Evolutionary conservation across 2,329 filamentous ascomycete species (phyloP).

Genomic region (Aspergillus flavus): DNA sequence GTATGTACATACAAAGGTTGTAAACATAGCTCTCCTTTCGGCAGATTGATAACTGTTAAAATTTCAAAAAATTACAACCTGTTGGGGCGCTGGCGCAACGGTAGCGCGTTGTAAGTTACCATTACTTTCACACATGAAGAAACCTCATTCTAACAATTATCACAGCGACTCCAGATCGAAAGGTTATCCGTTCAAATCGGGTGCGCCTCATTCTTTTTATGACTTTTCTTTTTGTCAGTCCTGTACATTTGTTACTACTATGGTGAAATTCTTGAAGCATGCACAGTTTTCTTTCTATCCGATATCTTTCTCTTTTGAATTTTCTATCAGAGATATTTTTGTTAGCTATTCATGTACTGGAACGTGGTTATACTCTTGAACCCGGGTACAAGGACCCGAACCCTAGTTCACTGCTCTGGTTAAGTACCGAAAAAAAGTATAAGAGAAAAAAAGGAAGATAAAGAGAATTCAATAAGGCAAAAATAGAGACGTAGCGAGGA

Average conservation of each 20-base stretch:
- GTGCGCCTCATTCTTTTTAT: neutral
- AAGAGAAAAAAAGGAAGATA: too few species aligned
- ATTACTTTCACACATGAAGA: too few species aligned
- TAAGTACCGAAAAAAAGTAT: too few species aligned
- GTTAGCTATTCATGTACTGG: too few species aligned
- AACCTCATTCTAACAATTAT: too few species aligned
- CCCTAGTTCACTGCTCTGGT: neutral
- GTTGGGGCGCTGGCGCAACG: neutral
- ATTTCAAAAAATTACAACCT: neutral
- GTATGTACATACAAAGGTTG: too few species aligned
- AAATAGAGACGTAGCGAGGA: too few species aligned
- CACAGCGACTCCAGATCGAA: neutral
- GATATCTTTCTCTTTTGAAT: too few species aligned
- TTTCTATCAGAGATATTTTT: too few species aligned
- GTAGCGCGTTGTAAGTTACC: neutral
- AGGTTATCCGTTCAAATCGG: neutral
- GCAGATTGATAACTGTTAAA: neutral
- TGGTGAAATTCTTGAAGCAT: neutral
- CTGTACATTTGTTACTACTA: neutral
- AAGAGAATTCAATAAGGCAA: too few species aligned
- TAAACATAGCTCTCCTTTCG: rapidly evolving
- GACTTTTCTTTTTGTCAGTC: too few species aligned
- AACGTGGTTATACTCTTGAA: neutral
- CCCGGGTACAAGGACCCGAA: neutral
- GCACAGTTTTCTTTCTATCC: neutral